Conservation (phyloP, 345 rosid genomes). For the Melastoma malabathricum region DNA sequence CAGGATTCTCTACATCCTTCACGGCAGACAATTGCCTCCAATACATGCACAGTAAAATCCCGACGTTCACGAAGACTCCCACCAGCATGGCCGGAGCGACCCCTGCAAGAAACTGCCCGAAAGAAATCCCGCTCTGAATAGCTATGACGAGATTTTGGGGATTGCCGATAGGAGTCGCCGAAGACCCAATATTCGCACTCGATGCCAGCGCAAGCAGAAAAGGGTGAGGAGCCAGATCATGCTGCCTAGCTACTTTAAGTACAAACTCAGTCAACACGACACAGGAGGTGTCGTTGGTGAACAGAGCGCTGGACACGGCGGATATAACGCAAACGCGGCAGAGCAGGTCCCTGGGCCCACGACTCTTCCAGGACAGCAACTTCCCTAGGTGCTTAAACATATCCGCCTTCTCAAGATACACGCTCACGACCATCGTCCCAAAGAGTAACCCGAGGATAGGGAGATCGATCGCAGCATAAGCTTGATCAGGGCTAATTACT, state of each 20-base stretch:
- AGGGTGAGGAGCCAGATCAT: conserved; percentile 70
- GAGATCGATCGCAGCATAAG: conserved; percentile 71
- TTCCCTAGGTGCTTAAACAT: conserved; percentile 66
- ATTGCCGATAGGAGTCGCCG: conserved; percentile 84
- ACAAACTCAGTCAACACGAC: conserved; percentile 74
- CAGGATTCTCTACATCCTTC: conserved; percentile 43
- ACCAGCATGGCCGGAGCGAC: conserved; percentile 58
- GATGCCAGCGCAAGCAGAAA: conserved; percentile 74
- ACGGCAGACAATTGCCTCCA: conserved; percentile 48
- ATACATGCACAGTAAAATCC: conserved; percentile 44
- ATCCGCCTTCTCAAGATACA: conserved; percentile 76
- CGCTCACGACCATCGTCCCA: conserved; percentile 78
- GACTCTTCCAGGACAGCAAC: conserved; percentile 54
- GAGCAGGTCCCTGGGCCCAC: conserved; percentile 61
- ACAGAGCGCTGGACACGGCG: conserved; percentile 68
- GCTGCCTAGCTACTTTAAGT: conserved; percentile 64
- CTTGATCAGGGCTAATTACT: conserved; percentile 59
- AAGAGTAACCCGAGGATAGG: conserved; percentile 78
- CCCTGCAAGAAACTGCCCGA: conserved; percentile 44
- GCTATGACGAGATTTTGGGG: conserved; percentile 83
- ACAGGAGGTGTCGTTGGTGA: conserved; percentile 77
- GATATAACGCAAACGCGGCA: conserved; percentile 57
- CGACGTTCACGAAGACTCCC: conserved; percentile 45
- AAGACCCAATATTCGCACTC: conserved; percentile 75
- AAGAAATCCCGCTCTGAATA: conserved; percentile 49